Base-by-base conservation (phyloP, 2,329 filamentous ascomycete species). In the Diaporthe ampelina region DNA sequence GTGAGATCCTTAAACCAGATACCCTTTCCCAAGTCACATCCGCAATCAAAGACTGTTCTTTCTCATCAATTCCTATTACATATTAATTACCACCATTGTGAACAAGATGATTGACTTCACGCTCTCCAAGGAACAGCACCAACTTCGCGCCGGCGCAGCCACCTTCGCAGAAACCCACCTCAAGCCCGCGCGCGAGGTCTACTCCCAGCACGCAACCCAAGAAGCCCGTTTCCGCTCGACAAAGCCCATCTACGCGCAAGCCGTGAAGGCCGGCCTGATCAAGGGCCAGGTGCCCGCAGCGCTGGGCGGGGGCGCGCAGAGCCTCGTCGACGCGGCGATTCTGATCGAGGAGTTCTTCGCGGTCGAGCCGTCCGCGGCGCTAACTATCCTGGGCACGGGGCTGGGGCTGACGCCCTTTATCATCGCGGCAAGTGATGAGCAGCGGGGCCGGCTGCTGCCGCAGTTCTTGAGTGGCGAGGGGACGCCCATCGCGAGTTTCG, bases 261-360 rank as follows among this genome's bases (percentile, higher is more conserved):
- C 71, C 11, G 67, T 71, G 13, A 43, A 50, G 17, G 48, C 56
- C 10, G 74, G 74, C 8, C 63, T 75, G 29, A 70, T 75, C 48
- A 70, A 43, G 32, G 71, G 71, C 32, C 74, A 75, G 32, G 63
- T 73, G 13, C 70, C 71, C 11, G 50, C 71, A 1, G 37, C 65
- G 13, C 70, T 75, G n/a, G 73, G 70, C n/a, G 74, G 74, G 11
- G 13, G 19, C 35, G 54, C 71, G 5, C 63, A 54, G 29, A 15
- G 45, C 32, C 56, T 75, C 37, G 71, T 73, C 15, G 74, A 71
- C 17, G 74, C 71, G 7, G 74, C 71, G 8, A 73, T 75, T 40
- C 56, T 73, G 45, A 21, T 73, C 26, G 74, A 76, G 61, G 74
- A 75, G 40, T 69, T 74, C 52, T 76, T 74, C 61, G 52, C 54